Conservation (phyloP, 441 rosid species). For the Gossypium aridum region DNA sequence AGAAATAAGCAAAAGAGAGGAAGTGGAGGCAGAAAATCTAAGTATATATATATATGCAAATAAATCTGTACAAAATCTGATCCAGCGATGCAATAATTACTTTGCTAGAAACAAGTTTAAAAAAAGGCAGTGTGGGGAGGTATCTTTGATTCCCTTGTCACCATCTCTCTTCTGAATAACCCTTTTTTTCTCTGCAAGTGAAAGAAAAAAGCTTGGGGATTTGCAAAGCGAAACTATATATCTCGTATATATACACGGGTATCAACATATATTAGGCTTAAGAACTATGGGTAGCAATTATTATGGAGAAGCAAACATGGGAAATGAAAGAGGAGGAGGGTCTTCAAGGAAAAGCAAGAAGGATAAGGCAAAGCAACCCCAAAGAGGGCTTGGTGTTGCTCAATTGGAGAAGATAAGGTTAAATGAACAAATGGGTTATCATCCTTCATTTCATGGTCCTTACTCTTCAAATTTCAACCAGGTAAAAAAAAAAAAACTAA, state of each 20-base stretch:
- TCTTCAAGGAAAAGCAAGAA: slow-evolving; percentile 73
- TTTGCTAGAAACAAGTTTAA: slow-evolving; percentile 25
- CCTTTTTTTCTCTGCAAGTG: neutral
- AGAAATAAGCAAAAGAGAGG: slow-evolving; percentile 25
- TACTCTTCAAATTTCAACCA: slow-evolving; percentile 42
- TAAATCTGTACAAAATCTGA: slow-evolving; percentile 74
- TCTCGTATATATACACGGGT: neutral
- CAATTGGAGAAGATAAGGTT: slow-evolving; percentile 93
- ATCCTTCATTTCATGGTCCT: slow-evolving; percentile 38
- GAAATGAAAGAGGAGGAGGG: slow-evolving; percentile 45
- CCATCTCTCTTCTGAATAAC: slow-evolving; percentile 4
- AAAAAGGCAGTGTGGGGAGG: slow-evolving; percentile 33
- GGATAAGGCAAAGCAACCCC: slow-evolving; percentile 96
- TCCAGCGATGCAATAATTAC: slow-evolving; percentile 89
- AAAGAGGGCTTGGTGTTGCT: slow-evolving; percentile 98
- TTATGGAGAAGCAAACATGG: slow-evolving; percentile 70
- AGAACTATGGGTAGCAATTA: slow-evolving; percentile 58
- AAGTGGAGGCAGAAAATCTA: slow-evolving; percentile 51
- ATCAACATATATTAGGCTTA: neutral
- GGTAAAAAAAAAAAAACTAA: slow-evolving; percentile 19
- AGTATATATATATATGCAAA: slow-evolving; percentile 32
- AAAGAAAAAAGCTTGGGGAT: slow-evolving; percentile 18
- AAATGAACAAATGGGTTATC: slow-evolving; percentile 63
- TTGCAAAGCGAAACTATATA: slow-evolving; percentile 15
- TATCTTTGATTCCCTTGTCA: slow-evolving; percentile 40